Conservation (phyloP, 2,329 filamentous ascomycete species). For the Colletotrichum incanum region DNA sequence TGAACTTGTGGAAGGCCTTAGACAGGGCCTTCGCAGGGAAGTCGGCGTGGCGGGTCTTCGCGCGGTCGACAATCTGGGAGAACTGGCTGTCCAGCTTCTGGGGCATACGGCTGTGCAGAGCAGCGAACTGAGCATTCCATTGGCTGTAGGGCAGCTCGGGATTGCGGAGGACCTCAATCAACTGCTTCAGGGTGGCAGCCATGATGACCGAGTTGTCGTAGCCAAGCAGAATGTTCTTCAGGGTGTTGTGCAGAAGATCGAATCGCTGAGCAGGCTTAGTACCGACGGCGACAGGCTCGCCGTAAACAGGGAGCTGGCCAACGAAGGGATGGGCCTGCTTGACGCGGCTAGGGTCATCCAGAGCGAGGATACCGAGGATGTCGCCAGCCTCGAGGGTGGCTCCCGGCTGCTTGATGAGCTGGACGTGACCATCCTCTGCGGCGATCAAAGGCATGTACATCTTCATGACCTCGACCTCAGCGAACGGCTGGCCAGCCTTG, state of each 20-base stretch:
- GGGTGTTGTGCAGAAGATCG: slow-evolving; percentile 80
- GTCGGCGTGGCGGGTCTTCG: slow-evolving; percentile 83
- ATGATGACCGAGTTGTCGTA: slow-evolving; percentile 99
- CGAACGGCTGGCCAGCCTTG: slow-evolving; percentile 91
- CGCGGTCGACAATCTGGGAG: slow-evolving; percentile 87
- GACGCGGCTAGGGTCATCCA: slow-evolving; percentile 95
- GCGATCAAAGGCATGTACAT: slow-evolving; percentile 99
- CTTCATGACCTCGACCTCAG: slow-evolving; percentile 99
- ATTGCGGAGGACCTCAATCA: slow-evolving; percentile 91
- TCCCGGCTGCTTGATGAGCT: slow-evolving; percentile 98
- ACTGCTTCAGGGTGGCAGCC: slow-evolving; percentile 86
- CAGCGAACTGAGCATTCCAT: slow-evolving; percentile 96
- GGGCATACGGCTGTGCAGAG: slow-evolving; percentile 97
- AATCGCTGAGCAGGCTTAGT: slow-evolving; percentile 94
- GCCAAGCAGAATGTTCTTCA: slow-evolving; percentile 90
- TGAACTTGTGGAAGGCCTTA: slow-evolving; percentile 89
- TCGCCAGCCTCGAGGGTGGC: slow-evolving; percentile 98
- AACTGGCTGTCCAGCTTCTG: slow-evolving; percentile 90
- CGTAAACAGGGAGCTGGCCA: slow-evolving; percentile 89
- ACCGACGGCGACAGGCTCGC: slow-evolving; percentile 88
- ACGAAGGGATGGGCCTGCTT: slow-evolving; percentile 97
- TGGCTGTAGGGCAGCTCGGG: slow-evolving; percentile 95
- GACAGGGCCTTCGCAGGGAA: slow-evolving; percentile 92
- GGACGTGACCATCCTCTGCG: slow-evolving; percentile 94
- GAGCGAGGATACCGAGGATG: slow-evolving; percentile 95